A percentile compares a stretch with the other conserved stretches of the same genome.
These are phyloP conservation scores for Trichoderma gamsii DNA, from an alignment of 495 filamentous ascomycete genomes.

Conservation along the genomic window DNA sequence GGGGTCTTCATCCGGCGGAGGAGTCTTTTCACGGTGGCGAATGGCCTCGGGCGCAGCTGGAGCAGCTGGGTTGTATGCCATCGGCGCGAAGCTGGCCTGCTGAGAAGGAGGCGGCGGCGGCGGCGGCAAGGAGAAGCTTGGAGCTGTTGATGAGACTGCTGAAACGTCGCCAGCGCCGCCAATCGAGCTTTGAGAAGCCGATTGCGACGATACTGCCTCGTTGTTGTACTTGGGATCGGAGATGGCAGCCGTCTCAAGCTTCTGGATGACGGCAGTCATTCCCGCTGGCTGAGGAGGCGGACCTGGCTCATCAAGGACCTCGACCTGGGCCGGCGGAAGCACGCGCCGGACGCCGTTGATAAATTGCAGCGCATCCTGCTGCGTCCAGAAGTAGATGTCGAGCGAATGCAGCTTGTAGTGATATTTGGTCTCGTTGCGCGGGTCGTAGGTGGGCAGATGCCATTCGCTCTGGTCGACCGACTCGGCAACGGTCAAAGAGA, in stretches of 20 bases:
- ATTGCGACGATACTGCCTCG: constrained; percentile 19
- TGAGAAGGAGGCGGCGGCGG: constrained; percentile 31
- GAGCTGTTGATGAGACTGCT: constrained; percentile 28
- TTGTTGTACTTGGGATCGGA: constrained; percentile 35
- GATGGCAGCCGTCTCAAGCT: constrained; percentile 76
- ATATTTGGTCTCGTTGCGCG: constrained; percentile 61
- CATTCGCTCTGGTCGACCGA: constrained; percentile 55
- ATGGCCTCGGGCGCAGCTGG: constrained; percentile 80
- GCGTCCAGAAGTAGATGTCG: constrained; percentile 87
- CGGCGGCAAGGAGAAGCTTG: constrained; percentile 22
- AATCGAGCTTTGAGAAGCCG: constrained; percentile 27
- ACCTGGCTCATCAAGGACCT: constrained; percentile 50
- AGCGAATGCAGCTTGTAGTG: constrained; percentile 73
- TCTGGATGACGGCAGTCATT: constrained; percentile 75
- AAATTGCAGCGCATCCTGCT: constrained; percentile 67
- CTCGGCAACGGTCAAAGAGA: constrained; percentile 67
- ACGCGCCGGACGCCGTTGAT: constrained; percentile 58
- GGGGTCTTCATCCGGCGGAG: constrained; percentile 64
- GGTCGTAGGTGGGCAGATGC: constrained; percentile 69
- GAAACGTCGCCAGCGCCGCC: constrained; percentile 29
- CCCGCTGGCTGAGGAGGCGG: constrained; percentile 41
- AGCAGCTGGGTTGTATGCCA: constrained; percentile 86
- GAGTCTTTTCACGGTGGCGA: constrained; percentile 81
- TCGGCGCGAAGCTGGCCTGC: constrained; percentile 54
- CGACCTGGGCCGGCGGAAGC: constrained; percentile 54